Percentiles rank a stretch among this genome's conserved stretches.
These are phyloP conservation scores for Trypanosoma lewisi DNA, from an alignment of 208 protist genomes.

Conservation along the genomic window DNA sequence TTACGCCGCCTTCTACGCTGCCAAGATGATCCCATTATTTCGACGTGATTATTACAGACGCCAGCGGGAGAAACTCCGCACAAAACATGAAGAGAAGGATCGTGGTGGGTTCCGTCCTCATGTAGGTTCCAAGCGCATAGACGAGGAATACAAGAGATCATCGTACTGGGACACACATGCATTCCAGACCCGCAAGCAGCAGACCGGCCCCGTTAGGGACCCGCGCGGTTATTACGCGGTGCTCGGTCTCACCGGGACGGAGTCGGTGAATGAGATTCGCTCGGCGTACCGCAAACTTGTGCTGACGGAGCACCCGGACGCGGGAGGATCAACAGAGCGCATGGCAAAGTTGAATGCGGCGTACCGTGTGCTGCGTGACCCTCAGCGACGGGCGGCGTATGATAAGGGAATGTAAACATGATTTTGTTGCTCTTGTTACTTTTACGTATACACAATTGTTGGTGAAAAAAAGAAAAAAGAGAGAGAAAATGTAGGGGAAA, in stretches of 20 bases:
- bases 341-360: constrained; percentile 89
- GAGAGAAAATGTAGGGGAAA: neutral
- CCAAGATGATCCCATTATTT: constrained; percentile 49
- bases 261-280: constrained; percentile 89
- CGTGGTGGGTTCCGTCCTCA: constrained; percentile 49
- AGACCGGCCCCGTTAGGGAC: constrained; percentile 26
- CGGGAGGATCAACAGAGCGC: constrained; percentile 62
- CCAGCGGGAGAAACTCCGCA: constrained; percentile 41
- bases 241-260: constrained; percentile 58
- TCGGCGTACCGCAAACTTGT: constrained; percentile 80
- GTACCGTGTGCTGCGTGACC: constrained; percentile 97
- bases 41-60: constrained; percentile 51
- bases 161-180: constrained; percentile 82
- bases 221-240: constrained; percentile 71
- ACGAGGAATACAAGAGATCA: constrained; percentile 72
- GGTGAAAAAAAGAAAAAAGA: neutral
- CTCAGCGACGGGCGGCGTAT: constrained; percentile 93
- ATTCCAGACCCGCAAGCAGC: constrained; percentile 38
- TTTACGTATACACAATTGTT: neutral
- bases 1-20: constrained; percentile 63
- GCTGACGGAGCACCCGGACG: constrained; percentile 79
- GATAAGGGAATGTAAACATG: constrained; percentile 51
- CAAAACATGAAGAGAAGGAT: constrained; percentile 34
- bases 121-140: constrained; percentile 49
- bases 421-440: constrained; percentile 1